Conservation (phyloP, 2,329 filamentous ascomycete species). For the Verticillium tricorpus region DNA sequence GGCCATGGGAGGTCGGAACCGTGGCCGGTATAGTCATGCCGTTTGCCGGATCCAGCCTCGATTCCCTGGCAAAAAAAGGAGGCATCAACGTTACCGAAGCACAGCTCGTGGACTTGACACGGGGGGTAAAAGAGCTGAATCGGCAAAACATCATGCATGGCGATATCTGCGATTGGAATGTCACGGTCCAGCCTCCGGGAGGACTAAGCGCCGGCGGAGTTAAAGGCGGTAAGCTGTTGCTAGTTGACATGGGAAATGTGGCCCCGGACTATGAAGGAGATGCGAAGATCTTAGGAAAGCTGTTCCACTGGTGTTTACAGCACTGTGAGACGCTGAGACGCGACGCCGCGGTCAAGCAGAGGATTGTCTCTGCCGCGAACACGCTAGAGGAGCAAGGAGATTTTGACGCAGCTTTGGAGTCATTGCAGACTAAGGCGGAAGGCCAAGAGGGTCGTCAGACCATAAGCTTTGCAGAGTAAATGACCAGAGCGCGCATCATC, state of each 20-base stretch:
- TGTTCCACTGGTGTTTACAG: conserved; percentile 4
- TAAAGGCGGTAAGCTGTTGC: neutral
- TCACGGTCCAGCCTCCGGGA: neutral
- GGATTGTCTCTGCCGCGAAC: neutral
- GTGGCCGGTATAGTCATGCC: conserved; percentile 7
- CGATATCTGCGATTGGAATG: conserved; percentile 7
- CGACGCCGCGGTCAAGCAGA: neutral
- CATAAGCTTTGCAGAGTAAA: neutral
- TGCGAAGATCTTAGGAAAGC: conserved; percentile 1
- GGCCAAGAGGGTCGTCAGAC: neutral
- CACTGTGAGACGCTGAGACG: neutral
- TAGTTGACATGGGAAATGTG: conserved; percentile 4
- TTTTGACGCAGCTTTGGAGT: neutral
- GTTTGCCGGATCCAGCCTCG: conserved; percentile 2
- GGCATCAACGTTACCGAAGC: conserved; percentile 1
- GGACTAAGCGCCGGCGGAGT: neutral
- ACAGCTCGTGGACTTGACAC: conserved; percentile 1
- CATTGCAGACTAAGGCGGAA: neutral
- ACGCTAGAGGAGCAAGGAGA: neutral
- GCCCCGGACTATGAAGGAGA: conserved; percentile 6
- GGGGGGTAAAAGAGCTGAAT: conserved; percentile 3
- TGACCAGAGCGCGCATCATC: no score
- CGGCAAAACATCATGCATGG: conserved; percentile 2
- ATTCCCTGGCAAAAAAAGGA: neutral
- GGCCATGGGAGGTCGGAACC: conserved; percentile 6